Base-by-base conservation (phyloP, 108 stramenopile species). In the Cyclotella distinguenda region DNA sequence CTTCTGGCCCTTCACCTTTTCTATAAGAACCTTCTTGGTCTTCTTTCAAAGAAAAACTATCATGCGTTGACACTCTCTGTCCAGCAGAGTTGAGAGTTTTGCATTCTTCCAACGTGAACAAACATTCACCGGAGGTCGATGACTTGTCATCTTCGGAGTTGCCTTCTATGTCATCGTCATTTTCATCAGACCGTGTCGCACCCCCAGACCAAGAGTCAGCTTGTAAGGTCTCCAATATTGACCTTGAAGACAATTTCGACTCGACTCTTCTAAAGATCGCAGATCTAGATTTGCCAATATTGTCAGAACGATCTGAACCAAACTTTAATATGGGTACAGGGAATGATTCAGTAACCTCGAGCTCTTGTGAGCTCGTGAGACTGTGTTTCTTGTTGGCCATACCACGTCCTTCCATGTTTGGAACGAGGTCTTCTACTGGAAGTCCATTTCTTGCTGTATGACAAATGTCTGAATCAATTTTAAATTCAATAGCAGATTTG, bases 31-130 rank as follows among this genome's bases (percentile, higher is more conserved):
- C 38, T 12, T 22, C 25, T n/a, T 30, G 34, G 2, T 46, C 60
- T 4, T 33, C 60, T 6, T 35, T 32, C 25, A 51, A 49, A 64
- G 13, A 40, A 21, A 36, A 51, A 31, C 15, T 34, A 18, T 64
- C 63, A 39, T 64, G 30, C 21, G 58, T 59, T 4, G 58, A 59
- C 13, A 28, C 26, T 43, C 42, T 59, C 8, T 13, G 58, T 4
- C 28, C 63, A 51, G 50, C 38, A 0, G 36, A 27, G 26, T 50
- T 49, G 4, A 51, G 38, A 27, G 50, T 64, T 49, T 63, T 27
- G 11, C 60, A 48, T 13, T 44, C 64, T 18, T 21, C 49, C 33
- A 51, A 0, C 33, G 58, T 47, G 48, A 15, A 25, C 38, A 44
- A 49, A 10, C 60, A 48, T 4, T 74, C 58, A 35, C 32, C 46